phyloP scores from a whole-genome alignment of 257 asterid genomes.

The Ilex aquifolium region DNA sequence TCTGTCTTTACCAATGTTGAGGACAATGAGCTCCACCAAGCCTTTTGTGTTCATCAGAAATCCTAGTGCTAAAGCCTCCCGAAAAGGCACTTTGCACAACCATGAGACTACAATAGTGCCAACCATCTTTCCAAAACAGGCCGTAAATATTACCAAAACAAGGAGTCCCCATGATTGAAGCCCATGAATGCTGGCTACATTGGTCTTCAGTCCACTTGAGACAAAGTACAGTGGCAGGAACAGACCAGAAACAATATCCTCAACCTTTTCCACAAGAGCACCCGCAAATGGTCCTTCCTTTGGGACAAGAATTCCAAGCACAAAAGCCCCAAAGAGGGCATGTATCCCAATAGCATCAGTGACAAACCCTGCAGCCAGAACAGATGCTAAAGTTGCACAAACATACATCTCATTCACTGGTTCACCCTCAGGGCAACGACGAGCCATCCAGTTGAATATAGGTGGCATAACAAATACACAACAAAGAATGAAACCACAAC shows the following conservation, averaged over 20 bases:
- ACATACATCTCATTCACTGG: constrained; percentile 61
- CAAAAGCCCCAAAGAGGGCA: constrained; percentile 83
- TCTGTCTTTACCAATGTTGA: constrained; percentile 74
- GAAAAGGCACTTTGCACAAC: constrained; percentile 41
- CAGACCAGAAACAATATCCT: constrained; percentile 77
- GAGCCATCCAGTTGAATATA: constrained; percentile 59
- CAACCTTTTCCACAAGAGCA: constrained; percentile 74
- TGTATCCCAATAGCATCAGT: constrained; percentile 78
- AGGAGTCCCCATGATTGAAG: constrained; percentile 80
- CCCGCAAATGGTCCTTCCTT: constrained; percentile 79
- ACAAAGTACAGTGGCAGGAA: constrained; percentile 79
- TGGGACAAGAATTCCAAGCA: constrained; percentile 69
- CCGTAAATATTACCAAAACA: constrained; percentile 52
- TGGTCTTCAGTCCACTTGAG: constrained; percentile 75
- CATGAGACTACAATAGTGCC: constrained; percentile 60
- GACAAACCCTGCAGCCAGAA: constrained; percentile 59
- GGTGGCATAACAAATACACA: constrained; percentile 38
- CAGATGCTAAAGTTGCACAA: constrained; percentile 55
- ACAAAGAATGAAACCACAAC: constrained; percentile 39
- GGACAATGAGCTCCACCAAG: constrained; percentile 82
- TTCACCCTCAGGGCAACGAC: constrained; percentile 58
- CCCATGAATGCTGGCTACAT: constrained; percentile 71
- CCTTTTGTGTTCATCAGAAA: constrained; percentile 80
- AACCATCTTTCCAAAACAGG: constrained; percentile 70
- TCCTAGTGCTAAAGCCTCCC: constrained; percentile 69